Base-by-base conservation (phyloP, 2,329 filamentous ascomycete species). In the Fusarium chuoi region DNA sequence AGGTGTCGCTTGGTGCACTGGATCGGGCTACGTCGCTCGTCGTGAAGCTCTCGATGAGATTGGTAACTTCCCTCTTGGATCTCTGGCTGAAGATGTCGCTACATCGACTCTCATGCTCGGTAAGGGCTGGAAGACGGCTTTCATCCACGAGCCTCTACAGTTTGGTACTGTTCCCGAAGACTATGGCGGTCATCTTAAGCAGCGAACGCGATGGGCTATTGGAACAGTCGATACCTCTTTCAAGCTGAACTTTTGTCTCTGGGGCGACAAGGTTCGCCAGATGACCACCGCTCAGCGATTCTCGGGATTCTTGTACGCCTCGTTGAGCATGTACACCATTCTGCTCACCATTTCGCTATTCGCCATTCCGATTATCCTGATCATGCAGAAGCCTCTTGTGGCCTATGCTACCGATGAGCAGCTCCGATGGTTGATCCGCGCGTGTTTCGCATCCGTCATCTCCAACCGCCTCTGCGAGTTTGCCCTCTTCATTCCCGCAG, bases 1-100 rank as follows among this genome's bases (percentile, higher is more conserved):
- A 49, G 84, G 87, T 56, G 87, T 89, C 9, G 89, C 89, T n/a
- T 90, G 89, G 86, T 91, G 89, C 74, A 89, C 88, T n/a, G 90
- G 90, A 9, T 91, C 89, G 10, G 90, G 90, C 12, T 92, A 90
- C 72, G 82, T 89, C 9, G 85, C 87, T 35, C 88, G 89, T 7
- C 88, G 89, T n/a, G 81, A 85, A 60, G 90, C 90, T 11, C 82
- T 92, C 8, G 87, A 89, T 24, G 84, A 87, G 26, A 90, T 92
- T 68, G 90, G 89, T 74, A 88, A 89, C 73, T 91, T 90, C 71
- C 90, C 89, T 0, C 84, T 88, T 3, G 88, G 86, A 20, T 90
- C 88, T 9, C 81, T 91, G 13, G 87, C 88, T 9, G 90, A 92
- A 78, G 90, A 92, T 76, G 86, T 89, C 6, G 87, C 85, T 55